A percentile compares a stretch with the other conserved stretches of the same genome.
phyloP scores from a whole-genome alignment of 768 basidiomycete genomes.

The Tricholoma sp. region DNA sequence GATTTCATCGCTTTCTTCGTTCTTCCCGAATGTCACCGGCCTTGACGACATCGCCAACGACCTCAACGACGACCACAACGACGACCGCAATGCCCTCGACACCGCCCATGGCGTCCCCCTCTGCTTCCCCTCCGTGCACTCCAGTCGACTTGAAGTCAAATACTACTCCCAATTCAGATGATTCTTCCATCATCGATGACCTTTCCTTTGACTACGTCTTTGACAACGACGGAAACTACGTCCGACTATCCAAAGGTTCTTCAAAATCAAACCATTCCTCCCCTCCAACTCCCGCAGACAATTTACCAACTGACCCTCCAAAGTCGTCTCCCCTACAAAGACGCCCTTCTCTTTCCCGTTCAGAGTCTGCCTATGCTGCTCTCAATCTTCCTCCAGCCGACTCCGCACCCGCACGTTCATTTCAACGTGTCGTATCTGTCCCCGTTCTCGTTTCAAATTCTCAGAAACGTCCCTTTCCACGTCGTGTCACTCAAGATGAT shows the following conservation, averaged over 20 bases:
- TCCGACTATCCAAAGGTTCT: slow-evolving; percentile 51
- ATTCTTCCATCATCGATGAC: slow-evolving; percentile 56
- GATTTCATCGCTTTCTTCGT: slow-evolving; percentile 21
- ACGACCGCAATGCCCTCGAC: slow-evolving; percentile 19
- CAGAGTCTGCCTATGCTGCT: slow-evolving; percentile 57
- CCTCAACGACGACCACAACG: slow-evolving; percentile 14
- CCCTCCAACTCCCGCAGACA: slow-evolving; percentile 41
- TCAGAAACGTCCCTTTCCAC: slow-evolving; percentile 30
- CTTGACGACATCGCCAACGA: slow-evolving; percentile 13
- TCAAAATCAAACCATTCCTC: slow-evolving; percentile 41
- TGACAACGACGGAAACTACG: slow-evolving; percentile 49
- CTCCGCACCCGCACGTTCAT: slow-evolving; percentile 20
- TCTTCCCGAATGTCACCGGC: slow-evolving; percentile 16
- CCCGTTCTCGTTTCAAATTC: slow-evolving; percentile 32
- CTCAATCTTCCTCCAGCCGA: slow-evolving; percentile 24
- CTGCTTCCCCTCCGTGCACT: slow-evolving; percentile 36
- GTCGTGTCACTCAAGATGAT: slow-evolving; percentile 41
- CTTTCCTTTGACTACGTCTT: slow-evolving; percentile 63
- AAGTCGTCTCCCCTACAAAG: slow-evolving; percentile 34
- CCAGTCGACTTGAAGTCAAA: slow-evolving; percentile 28
- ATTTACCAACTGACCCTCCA: slow-evolving; percentile 33
- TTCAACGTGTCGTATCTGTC: slow-evolving; percentile 65
- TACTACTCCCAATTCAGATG: slow-evolving; percentile 44
- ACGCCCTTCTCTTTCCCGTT: slow-evolving; percentile 55
- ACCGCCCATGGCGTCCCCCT: slow-evolving; percentile 19